These are phyloP conservation scores for Teratosphaeriaceae sp. DNA, from an alignment of 2,329 filamentous ascomycete species.

Conservation along the genomic window DNA sequence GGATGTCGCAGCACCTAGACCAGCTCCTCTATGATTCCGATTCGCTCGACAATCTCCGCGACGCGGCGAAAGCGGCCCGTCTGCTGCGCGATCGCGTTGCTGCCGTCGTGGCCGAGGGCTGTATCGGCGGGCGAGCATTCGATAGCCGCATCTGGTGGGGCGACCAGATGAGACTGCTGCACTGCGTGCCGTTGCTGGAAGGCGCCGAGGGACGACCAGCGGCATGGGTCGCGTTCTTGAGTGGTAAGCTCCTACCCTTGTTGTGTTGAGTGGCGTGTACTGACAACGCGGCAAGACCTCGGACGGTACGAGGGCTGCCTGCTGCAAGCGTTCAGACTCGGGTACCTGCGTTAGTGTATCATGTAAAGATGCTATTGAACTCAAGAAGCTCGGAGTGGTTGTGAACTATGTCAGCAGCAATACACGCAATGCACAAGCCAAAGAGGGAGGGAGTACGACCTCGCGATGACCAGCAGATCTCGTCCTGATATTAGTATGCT, in stretches of 20 bases:
- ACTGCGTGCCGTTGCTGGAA: constrained; percentile 8
- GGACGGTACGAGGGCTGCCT: constrained; percentile 8
- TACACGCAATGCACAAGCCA: too few relatives aligned
- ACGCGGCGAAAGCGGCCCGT: constrained; percentile 5
- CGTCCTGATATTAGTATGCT: neutral
- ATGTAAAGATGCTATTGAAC: neutral
- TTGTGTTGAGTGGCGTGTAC: neutral
- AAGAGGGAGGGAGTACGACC: neutral
- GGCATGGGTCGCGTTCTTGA: constrained; percentile 7
- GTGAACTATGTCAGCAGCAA: neutral
- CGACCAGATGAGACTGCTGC: constrained; percentile 7
- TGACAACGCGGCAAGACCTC: constrained; percentile 6
- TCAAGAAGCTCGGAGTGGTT: neutral
- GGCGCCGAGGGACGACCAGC: constrained; percentile 3
- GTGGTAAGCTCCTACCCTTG: constrained; percentile 4
- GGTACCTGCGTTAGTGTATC: constrained; percentile 3
- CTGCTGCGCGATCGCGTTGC: constrained; percentile 9
- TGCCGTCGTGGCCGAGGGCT: constrained; percentile 5
- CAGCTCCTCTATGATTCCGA: constrained; percentile 5
- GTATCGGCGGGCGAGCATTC: neutral
- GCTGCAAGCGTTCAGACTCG: constrained; percentile 7
- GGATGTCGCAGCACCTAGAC: constrained; percentile 17
- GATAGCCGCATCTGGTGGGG: constrained; percentile 10
- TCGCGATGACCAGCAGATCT: neutral
- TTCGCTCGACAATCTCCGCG: neutral